Evolutionary conservation across 768 basidiomycete species (phyloP).

Genomic region (Pleurotus giganteus): DNA sequence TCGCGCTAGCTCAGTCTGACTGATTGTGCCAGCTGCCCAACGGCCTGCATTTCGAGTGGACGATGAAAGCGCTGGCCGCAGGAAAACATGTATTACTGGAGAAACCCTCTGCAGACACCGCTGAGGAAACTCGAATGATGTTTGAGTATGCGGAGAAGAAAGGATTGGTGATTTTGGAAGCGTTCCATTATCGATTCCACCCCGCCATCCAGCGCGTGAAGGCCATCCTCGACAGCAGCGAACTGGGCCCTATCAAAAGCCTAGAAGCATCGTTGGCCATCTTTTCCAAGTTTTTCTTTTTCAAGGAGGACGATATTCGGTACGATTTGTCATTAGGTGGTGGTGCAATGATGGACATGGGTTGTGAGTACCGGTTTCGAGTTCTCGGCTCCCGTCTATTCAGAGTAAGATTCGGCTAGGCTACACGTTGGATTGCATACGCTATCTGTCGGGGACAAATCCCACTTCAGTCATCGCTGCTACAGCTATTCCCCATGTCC

Average conservation of each 20-base stretch:
- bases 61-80: constrained; percentile 59
- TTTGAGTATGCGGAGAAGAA: constrained; percentile 47
- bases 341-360: constrained; percentile 64
- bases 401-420: constrained; percentile 24
- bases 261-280: constrained; percentile 36
- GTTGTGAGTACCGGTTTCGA: constrained; percentile 31
- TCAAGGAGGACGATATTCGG: constrained; percentile 41
- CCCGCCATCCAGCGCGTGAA: constrained; percentile 56
- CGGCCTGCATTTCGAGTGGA: constrained; percentile 66
- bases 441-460: constrained; percentile 43
- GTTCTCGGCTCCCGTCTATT: constrained; percentile 15
- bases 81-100: constrained; percentile 71
- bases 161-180: constrained; percentile 56
- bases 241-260: constrained; percentile 49
- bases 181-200: constrained; percentile 63
- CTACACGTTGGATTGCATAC: constrained; percentile 45
- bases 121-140: constrained; percentile 51
- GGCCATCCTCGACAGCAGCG: constrained; percentile 52
- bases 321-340: constrained; percentile 55
- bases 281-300: constrained; percentile 29
- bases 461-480: constrained; percentile 42
- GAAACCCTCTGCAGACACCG: constrained; percentile 52
- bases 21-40: constrained; percentile 57
- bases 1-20: too few relatives aligned
- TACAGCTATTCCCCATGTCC: constrained; percentile 20